Evolutionary conservation across 2,329 filamentous ascomycete genomes (phyloP).

Genomic region (Pestalotiopsis sp.): DNA sequence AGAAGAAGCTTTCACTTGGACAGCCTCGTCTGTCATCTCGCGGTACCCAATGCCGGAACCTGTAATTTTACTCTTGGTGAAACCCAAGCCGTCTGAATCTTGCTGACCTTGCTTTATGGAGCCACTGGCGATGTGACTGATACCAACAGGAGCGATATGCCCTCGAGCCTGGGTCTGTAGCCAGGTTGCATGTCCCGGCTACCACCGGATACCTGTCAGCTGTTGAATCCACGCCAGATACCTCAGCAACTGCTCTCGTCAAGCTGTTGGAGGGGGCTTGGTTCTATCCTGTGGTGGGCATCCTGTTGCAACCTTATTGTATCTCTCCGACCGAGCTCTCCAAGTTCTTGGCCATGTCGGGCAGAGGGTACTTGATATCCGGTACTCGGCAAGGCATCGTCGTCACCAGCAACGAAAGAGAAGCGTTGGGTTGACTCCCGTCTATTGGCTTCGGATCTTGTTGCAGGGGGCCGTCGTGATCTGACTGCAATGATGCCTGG

Average conservation of each 20-base stretch:
- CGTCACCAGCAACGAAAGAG: slow-evolving; percentile 13
- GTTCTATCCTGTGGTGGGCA: background rate
- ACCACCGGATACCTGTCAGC: too few species aligned
- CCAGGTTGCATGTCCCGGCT: too few species aligned
- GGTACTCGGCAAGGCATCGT: background rate
- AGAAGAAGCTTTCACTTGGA: background rate
- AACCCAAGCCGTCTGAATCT: too few species aligned
- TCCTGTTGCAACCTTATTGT: background rate
- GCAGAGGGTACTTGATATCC: background rate
- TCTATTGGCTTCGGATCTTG: background rate
- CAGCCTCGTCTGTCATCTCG: background rate
- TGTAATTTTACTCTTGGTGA: background rate
- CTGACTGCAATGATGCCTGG: background rate
- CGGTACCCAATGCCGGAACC: background rate
- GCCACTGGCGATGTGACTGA: too few species aligned
- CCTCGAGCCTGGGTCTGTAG: too few species aligned
- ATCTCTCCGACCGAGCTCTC: background rate
- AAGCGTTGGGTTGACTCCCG: slow-evolving; percentile 5
- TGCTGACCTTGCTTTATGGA: too few species aligned
- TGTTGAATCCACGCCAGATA: background rate
- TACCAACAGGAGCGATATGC: too few species aligned
- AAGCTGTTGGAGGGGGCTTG: background rate
- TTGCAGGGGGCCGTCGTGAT: background rate
- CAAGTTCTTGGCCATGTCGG: background rate
- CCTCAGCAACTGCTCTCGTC: background rate